Percentiles rank a stretch among this genome's conserved stretches.
Conservation (phyloP, 805 yeast genomes). For the Candida boidinii region DNA sequence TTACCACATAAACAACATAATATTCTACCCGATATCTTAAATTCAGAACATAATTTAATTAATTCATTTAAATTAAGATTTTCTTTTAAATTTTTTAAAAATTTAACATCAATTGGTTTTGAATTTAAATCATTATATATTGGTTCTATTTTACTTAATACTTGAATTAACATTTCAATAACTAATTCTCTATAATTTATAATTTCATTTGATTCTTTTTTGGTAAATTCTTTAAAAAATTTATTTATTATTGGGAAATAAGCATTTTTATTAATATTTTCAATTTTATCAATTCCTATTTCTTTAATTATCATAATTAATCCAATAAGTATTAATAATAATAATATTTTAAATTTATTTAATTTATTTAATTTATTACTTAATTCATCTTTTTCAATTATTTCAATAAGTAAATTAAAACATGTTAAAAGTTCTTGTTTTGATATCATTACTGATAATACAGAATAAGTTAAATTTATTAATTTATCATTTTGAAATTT, state of each 20-base stretch:
- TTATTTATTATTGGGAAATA: too few relatives aligned
- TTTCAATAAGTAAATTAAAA: slow-evolving; percentile 13
- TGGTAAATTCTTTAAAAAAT: too few relatives aligned
- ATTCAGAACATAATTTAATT: slow-evolving; percentile 15
- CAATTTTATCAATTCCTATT: neutral
- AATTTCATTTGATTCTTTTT: neutral
- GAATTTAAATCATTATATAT: slow-evolving; percentile 7
- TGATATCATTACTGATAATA: slow-evolving; percentile 16
- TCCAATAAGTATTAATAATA: slow-evolving; percentile 10
- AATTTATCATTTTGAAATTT: neutral
- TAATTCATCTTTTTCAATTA: slow-evolving; percentile 2
- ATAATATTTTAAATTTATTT: slow-evolving; percentile 6
- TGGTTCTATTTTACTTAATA: slow-evolving; percentile 9
- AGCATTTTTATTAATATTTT: neutral
- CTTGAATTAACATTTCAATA: slow-evolving; percentile 3
- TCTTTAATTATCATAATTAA: slow-evolving; percentile 10
- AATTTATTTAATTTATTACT: neutral
- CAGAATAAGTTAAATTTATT: slow-evolving; percentile 10
- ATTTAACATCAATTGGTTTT: slow-evolving; percentile 1
- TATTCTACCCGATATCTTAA: slow-evolving; percentile 25
- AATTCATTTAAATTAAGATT: slow-evolving; percentile 14
- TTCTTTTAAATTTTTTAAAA: slow-evolving; percentile 1
- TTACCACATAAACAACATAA: slow-evolving; percentile 25
- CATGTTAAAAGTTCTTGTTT: slow-evolving; percentile 19
- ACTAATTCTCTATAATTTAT: too few relatives aligned